Evolutionary conservation across 345 rosid genomes (phyloP).

Genomic region (Eucalyptus polyanthemos): DNA sequence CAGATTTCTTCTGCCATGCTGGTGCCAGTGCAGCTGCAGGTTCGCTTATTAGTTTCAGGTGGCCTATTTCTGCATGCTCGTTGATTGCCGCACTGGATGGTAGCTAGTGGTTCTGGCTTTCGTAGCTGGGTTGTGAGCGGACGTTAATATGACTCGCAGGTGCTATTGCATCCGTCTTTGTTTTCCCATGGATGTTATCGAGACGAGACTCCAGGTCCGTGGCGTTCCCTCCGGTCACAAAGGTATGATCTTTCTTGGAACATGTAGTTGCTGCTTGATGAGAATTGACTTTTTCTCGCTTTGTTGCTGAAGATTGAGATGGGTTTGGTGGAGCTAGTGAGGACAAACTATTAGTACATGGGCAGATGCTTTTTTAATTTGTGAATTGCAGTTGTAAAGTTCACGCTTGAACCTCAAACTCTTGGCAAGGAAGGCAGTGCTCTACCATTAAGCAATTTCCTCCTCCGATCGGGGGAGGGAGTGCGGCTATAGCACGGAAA

Average conservation of each 20-base stretch:
- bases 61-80: background rate
- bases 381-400: background rate
- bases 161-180: background rate
- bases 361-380: background rate
- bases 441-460: background rate
- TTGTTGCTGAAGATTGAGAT: background rate
- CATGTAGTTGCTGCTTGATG: background rate
- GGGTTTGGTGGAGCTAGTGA: background rate
- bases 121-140: background rate
- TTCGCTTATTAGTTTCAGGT: background rate
- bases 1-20: conserved; percentile 39
- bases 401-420: background rate
- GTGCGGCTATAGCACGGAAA: background rate
- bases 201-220: background rate
- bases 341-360: background rate
- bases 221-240: background rate
- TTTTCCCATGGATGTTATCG: background rate
- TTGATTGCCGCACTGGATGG: background rate
- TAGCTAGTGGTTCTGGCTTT: background rate
- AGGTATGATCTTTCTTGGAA: background rate
- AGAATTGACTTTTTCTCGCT: background rate
- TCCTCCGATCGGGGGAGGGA: background rate
- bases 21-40: conserved; percentile 95
- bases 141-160: background rate
- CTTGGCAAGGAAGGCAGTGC: background rate